A percentile compares a stretch with the other conserved stretches of the same genome.
Evolutionary conservation across 352 stramenopile genomes (phyloP).

Genomic region (Phytophthora vignae): DNA sequence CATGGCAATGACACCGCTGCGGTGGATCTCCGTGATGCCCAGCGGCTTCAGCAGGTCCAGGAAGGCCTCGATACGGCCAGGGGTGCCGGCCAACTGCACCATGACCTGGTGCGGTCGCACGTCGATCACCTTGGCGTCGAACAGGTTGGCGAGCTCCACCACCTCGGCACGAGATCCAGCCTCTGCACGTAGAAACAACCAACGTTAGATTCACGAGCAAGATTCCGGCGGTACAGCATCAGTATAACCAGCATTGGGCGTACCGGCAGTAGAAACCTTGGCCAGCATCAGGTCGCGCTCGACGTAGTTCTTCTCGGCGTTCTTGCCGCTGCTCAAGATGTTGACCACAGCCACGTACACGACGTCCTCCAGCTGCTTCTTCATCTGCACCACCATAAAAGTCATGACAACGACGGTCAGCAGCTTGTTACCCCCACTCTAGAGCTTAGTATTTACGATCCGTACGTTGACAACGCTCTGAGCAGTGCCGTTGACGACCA

Average conservation of each 20-base stretch:
- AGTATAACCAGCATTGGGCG: constrained; percentile 11
- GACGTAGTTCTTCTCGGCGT: constrained; percentile 82
- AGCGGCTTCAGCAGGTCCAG: constrained; percentile 84
- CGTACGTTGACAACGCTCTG: constrained; percentile 82
- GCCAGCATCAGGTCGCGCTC: constrained; percentile 90
- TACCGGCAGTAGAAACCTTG: constrained; percentile 84
- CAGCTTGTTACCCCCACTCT: not conserved
- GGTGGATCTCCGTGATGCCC: constrained; percentile 87
- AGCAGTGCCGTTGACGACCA: constrained; percentile 84
- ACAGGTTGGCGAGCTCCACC: constrained; percentile 83
- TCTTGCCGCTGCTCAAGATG: constrained; percentile 76
- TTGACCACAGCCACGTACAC: constrained; percentile 88
- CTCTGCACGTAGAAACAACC: constrained; percentile 40
- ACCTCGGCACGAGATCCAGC: constrained; percentile 75
- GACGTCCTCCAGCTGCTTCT: constrained; percentile 90
- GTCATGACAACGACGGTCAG: constrained; percentile 4
- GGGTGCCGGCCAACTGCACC: constrained; percentile 83
- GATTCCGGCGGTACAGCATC: constrained; percentile 12
- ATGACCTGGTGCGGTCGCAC: constrained; percentile 86
- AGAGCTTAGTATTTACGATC: not conserved
- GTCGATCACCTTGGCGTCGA: constrained; percentile 89
- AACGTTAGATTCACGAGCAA: constrained; percentile 13
- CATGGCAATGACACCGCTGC: constrained; percentile 88
- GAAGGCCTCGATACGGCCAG: constrained; percentile 82
- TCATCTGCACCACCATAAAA: constrained; percentile 63